Evolutionary conservation across 164 flowering plant genomes (phyloP).

Genomic region (Piper longum): DNA sequence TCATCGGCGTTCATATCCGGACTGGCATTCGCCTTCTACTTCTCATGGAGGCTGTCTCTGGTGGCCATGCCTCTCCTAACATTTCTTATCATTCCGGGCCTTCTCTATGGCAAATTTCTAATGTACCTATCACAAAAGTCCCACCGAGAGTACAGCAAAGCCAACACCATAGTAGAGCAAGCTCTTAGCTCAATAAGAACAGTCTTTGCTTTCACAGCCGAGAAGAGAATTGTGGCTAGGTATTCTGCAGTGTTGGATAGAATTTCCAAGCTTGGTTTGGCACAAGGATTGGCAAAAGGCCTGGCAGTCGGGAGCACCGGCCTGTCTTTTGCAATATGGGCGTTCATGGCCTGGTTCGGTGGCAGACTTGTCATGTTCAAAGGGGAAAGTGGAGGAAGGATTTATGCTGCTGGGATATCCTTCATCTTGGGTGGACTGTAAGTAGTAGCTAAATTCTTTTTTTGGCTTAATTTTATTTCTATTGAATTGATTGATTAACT

Average conservation of each 20-base stretch:
- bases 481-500: neutral
- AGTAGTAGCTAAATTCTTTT: conserved; percentile 9
- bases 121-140: conserved; percentile 40
- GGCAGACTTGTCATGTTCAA: conserved; percentile 63
- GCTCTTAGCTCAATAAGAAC: conserved; percentile 76
- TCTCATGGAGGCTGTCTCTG: conserved; percentile 75
- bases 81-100: conserved; percentile 67
- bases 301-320: conserved; percentile 86
- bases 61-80: conserved; percentile 57
- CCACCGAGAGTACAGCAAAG: conserved; percentile 47
- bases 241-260: conserved; percentile 38
- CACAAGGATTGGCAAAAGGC: conserved; percentile 80
- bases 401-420: conserved; percentile 71
- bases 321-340: conserved; percentile 76
- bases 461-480: no score
- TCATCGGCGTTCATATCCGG: conserved; percentile 64
- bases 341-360: conserved; percentile 85
- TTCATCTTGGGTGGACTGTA: conserved; percentile 77
- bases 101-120: conserved; percentile 70
- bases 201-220: conserved; percentile 68
- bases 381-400: conserved; percentile 77
- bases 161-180: conserved; percentile 64
- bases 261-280: conserved; percentile 55
- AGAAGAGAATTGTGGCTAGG: conserved; percentile 35
- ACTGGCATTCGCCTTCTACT: conserved; percentile 55